Evolutionary conservation across 306 rosid species (phyloP).

Genomic region (Leucaena leucocephala): DNA sequence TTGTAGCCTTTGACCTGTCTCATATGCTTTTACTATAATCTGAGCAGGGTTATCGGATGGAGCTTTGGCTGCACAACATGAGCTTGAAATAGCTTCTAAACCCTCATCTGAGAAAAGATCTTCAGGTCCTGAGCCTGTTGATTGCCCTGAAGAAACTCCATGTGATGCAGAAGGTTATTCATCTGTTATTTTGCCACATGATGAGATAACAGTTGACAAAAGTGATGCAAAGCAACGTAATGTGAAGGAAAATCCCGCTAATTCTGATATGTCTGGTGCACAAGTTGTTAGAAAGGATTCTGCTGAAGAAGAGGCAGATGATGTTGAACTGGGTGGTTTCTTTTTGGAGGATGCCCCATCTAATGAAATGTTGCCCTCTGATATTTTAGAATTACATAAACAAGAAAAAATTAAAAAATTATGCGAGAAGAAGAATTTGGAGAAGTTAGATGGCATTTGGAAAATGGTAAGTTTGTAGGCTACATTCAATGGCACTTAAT

Average conservation of each 20-base stretch:
- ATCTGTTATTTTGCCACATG: constrained; percentile 41
- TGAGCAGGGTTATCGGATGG: constrained; percentile 77
- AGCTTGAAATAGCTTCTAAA: constrained; percentile 55
- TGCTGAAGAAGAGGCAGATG: constrained; percentile 58
- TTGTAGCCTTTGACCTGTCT: constrained; percentile 25
- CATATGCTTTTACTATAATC: constrained; percentile 31
- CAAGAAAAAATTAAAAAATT: constrained; percentile 66
- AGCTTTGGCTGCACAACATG: constrained; percentile 63
- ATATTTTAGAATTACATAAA: constrained; percentile 62
- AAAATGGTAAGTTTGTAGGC: constrained; percentile 62
- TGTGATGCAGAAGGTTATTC: constrained; percentile 35
- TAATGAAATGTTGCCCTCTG: constrained; percentile 52
- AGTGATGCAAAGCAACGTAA: constrained; percentile 41
- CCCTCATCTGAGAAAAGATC: constrained; percentile 46
- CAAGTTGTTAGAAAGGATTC: constrained; percentile 46
- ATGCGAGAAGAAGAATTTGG: constrained; percentile 71
- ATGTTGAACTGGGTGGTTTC: constrained; percentile 81
- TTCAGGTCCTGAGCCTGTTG: constrained; percentile 40
- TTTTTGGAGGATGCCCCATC: constrained; percentile 66
- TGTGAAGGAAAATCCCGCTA: constrained; percentile 42
- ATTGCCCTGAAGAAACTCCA: constrained; percentile 31
- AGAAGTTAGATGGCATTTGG: constrained; percentile 89
- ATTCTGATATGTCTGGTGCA: constrained; percentile 38
- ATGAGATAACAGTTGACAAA: constrained; percentile 38
- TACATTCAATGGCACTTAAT: constrained; percentile 13